A percentile compares a stretch with the other conserved stretches of the same genome.
These are phyloP conservation scores for Fraxinus excelsior DNA, from an alignment of 257 asterid genomes.

Conservation along the genomic window DNA sequence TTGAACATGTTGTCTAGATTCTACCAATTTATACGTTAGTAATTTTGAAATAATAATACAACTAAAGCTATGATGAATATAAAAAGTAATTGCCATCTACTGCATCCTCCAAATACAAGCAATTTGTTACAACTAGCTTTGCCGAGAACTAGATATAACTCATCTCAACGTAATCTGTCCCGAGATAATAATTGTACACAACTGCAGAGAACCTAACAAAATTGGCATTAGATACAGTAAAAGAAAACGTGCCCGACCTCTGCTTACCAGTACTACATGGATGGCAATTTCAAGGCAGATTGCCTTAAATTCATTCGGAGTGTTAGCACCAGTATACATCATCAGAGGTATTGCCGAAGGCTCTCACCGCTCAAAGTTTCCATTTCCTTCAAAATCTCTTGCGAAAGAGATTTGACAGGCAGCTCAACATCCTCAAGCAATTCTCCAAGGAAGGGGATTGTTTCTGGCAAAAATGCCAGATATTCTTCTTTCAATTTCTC, in stretches of 20 bases:
- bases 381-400: constrained; percentile 79
- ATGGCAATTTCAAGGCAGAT: not conserved
- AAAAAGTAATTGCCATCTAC: not conserved
- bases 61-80: not conserved
- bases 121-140: not conserved
- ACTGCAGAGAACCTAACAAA: not conserved
- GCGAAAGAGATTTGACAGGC: constrained; percentile 82
- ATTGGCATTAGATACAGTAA: not conserved
- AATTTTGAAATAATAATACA: not conserved
- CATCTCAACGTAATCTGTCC: not conserved
- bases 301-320: not conserved
- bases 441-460: constrained; percentile 88
- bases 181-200: not conserved
- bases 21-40: no score
- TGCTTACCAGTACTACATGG: not conserved
- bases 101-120: not conserved
- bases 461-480: constrained; percentile 67
- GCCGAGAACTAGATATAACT: not conserved
- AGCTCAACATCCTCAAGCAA: constrained; percentile 80
- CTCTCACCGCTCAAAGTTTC: constrained; percentile 84
- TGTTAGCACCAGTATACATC: not conserved
- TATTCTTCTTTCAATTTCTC: constrained; percentile 90
- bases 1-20: no score
- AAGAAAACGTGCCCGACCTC: not conserved
- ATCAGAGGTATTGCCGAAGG: constrained; percentile 75